Base-by-base conservation (phyloP, 768 basidiomycete species). In the Suillus ampliporus region DNA sequence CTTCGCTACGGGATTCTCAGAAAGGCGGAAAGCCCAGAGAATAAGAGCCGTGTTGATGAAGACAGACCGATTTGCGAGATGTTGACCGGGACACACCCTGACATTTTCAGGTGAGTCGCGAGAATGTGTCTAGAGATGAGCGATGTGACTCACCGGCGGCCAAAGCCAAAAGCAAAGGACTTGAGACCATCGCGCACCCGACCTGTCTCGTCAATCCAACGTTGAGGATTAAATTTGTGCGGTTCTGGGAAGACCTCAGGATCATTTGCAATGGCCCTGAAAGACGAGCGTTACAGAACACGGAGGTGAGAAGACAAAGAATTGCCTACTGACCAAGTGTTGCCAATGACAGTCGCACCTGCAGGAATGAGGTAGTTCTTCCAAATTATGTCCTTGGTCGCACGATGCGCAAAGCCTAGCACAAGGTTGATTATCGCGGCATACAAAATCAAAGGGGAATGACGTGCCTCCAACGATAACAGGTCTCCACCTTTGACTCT, bases 1-100 rank as follows among this genome's bases (percentile, higher is more conserved):
- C 0, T 86, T 86, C 3, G 76, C 71, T 2, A 71, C 66, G 0
- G 83, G 79, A 62, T 87, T 83, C 35, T 81, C 68, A 5, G 72
- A 76, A 35, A 90, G 72, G 0, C 72, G 79, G 76, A 89, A 90
- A 0, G 87, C 83, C 86, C 88, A 89, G 13, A 88, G 78, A 11
- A 86, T 71, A 19, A 88, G 75, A 0, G 87, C 85, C 0, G 86
- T 84, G 66, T 86, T 89, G 52, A 90, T 76, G 70, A 86, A 88
- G 0, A 89, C 69, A 1, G 89, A 89, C 14, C 71, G 63, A 17
- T 78, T 71, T 10, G 73, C 71, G 15, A 72, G 52, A 68, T 87
- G 82, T 63, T 83, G 81, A 1, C 87, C 86, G 2, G 85, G 86
- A 61, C 87, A 89, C 1, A 88, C 80, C 31, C 86, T 83, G 34